These are phyloP conservation scores for Elongisporangium undulatum DNA, from an alignment of 352 stramenopile species.

Conservation along the genomic window DNA sequence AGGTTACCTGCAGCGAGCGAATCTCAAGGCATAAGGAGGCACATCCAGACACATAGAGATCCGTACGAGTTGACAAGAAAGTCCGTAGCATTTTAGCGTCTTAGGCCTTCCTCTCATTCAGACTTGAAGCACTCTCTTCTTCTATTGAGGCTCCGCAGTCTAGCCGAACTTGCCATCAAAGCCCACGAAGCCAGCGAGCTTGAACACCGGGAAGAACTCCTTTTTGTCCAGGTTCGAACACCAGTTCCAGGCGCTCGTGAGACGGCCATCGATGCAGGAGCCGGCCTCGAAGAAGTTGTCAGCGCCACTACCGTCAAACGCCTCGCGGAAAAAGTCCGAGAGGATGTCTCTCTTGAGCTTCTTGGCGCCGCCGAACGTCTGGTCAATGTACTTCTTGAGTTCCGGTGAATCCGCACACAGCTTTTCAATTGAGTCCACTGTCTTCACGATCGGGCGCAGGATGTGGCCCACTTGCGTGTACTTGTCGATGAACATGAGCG, in stretches of 20 bases:
- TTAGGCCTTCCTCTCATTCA: background rate
- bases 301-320: slow-evolving; percentile 93
- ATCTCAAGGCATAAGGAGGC: slow-evolving; percentile 45
- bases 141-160: background rate
- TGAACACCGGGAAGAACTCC: slow-evolving; percentile 95
- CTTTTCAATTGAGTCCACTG: slow-evolving; percentile 64
- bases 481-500: slow-evolving; percentile 99
- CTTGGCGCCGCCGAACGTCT: slow-evolving; percentile 82
- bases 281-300: slow-evolving; percentile 96
- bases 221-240: slow-evolving; percentile 94
- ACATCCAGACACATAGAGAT: background rate
- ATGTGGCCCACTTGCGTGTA: slow-evolving; percentile 94
- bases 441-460: slow-evolving; percentile 85
- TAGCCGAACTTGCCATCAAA: slow-evolving; percentile 96
- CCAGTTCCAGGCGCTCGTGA: slow-evolving; percentile 98
- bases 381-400: slow-evolving; percentile 56
- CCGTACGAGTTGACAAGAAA: background rate
- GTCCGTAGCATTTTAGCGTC: background rate
- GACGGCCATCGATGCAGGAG: slow-evolving; percentile 94
- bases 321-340: slow-evolving; percentile 94
- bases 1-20: slow-evolving; percentile 37
- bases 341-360: slow-evolving; percentile 90
- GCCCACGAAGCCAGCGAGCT: slow-evolving; percentile 94
- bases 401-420: slow-evolving; percentile 40
- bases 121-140: background rate